Conservation (phyloP, 345 rosid genomes). For the Microcos paniculata region DNA sequence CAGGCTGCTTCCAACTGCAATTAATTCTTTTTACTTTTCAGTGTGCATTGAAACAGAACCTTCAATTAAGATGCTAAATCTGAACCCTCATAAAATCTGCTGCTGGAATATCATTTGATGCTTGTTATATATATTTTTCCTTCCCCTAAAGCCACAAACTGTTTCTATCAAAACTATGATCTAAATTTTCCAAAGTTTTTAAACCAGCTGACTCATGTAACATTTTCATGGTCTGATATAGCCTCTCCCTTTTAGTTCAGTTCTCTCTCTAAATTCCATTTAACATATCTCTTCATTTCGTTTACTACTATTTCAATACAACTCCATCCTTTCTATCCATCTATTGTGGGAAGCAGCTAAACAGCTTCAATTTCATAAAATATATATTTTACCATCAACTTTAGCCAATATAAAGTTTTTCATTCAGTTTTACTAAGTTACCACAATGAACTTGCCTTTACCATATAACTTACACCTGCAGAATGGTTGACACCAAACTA, state of each 20-base stretch:
- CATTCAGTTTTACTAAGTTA: neutral
- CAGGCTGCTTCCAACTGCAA: neutral
- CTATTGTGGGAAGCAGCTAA: neutral
- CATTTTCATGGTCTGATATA: neutral
- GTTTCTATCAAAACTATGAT: neutral
- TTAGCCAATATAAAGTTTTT: neutral
- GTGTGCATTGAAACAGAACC: neutral
- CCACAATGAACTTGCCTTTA: neutral
- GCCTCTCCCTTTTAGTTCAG: neutral
- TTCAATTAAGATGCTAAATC: neutral
- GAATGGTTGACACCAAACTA: neutral
- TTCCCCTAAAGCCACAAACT: neutral
- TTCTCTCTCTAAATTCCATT: neutral
- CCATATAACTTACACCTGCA: neutral
- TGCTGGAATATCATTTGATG: neutral
- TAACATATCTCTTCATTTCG: neutral
- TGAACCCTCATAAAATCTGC: neutral
- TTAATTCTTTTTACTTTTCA: neutral
- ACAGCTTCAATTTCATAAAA: neutral
- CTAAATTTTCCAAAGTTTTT: neutral
- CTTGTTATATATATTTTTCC: neutral
- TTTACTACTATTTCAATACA: neutral
- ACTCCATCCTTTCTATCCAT: neutral
- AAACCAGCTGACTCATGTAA: neutral
- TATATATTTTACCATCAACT: neutral